These are phyloP conservation scores for Quercus aquifolioides DNA, from an alignment of 306 rosid genomes.

Conservation along the genomic window DNA sequence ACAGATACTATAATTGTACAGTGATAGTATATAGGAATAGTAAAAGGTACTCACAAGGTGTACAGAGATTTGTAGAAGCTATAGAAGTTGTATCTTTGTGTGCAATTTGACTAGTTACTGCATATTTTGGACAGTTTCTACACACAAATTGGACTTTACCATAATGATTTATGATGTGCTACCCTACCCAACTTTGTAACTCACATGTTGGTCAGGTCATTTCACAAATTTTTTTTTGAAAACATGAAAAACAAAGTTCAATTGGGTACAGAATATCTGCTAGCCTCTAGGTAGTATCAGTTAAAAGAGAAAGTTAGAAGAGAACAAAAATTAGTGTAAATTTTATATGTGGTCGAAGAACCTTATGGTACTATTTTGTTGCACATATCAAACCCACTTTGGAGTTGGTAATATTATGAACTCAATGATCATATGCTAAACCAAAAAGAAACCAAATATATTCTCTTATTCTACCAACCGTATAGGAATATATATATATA, in stretches of 20 bases:
- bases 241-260: background rate
- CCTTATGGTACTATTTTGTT: background rate
- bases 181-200: background rate
- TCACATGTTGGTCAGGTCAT: background rate
- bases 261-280: background rate
- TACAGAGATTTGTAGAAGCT: too few relatives aligned
- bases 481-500: too few relatives aligned
- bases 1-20: too few relatives aligned
- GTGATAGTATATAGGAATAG: too few relatives aligned
- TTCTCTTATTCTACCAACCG: too few relatives aligned
- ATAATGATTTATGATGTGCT: background rate
- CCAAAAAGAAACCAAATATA: too few relatives aligned
- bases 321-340: background rate
- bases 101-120: too few relatives aligned
- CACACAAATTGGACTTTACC: too few relatives aligned
- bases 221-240: background rate
- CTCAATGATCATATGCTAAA: background rate
- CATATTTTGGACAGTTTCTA: too few relatives aligned
- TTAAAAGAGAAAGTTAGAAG: background rate
- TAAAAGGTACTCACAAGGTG: too few relatives aligned
- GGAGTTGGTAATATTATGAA: background rate
- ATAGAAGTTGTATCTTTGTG: too few relatives aligned
- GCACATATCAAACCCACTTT: background rate
- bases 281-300: background rate
- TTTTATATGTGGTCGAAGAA: background rate